A percentile compares a stretch with the other conserved stretches of the same genome.
phyloP scores from a whole-genome alignment of 495 filamentous ascomycete genomes.

The Xylaria flabelliformis region DNA sequence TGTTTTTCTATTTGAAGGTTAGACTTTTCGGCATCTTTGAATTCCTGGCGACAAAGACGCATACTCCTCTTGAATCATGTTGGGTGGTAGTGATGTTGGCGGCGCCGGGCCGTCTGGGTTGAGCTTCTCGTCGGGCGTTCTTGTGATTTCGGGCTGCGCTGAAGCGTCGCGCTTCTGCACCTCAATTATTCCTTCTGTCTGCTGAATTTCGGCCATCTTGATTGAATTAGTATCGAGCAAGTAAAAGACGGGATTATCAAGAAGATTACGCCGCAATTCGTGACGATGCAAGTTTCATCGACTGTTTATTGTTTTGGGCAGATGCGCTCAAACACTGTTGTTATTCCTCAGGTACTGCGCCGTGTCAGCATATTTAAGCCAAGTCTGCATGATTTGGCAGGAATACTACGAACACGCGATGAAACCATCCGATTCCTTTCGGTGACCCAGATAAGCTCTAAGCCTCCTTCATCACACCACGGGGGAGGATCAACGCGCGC shows the following conservation, averaged over 20 bases:
- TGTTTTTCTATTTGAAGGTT: background rate
- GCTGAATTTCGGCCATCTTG: background rate
- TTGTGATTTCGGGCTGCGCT: background rate
- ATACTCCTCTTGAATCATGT: constrained; percentile 28
- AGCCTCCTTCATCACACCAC: background rate
- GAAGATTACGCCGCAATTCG: background rate
- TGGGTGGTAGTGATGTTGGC: constrained; percentile 3
- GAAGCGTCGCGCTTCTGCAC: background rate
- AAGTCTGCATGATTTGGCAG: background rate
- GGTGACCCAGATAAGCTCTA: background rate
- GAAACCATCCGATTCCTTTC: background rate
- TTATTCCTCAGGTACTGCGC: background rate
- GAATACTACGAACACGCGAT: background rate
- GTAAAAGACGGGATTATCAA: background rate
- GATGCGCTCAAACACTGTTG: background rate
- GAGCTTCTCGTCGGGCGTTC: background rate
- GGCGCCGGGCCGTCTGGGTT: constrained; percentile 11
- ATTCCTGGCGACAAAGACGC: background rate
- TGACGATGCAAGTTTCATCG: background rate
- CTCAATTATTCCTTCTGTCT: background rate
- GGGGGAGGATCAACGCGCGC: background rate
- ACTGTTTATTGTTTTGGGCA: background rate
- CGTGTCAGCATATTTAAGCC: background rate
- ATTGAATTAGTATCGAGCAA: background rate
- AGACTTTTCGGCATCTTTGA: background rate